These are phyloP conservation scores for Chytriomyces confervae DNA, from an alignment of 192 early-diverging fungal species.

Conservation along the genomic window DNA sequence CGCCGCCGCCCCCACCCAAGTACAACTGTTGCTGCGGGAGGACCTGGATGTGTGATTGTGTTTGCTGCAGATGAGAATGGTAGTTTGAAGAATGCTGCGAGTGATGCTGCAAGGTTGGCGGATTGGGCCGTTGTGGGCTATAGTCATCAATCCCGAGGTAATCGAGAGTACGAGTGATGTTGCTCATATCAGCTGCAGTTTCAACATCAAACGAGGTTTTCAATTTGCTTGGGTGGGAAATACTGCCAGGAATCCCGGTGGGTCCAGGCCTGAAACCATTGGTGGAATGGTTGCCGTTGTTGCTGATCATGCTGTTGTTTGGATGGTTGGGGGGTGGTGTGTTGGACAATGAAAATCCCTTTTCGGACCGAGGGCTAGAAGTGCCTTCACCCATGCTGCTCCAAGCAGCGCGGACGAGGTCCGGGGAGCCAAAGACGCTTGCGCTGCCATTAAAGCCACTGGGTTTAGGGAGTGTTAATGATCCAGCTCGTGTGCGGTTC, in stretches of 20 bases:
- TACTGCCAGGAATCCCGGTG: background rate
- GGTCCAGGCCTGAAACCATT: background rate
- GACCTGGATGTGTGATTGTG: background rate
- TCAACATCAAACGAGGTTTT: slow-evolving; percentile 20
- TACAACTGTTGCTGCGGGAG: background rate
- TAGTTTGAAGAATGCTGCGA: slow-evolving; percentile 13
- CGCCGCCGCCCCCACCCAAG: background rate
- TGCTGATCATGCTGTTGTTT: too few relatives aligned
- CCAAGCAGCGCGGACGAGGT: background rate
- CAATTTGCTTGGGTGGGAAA: background rate
- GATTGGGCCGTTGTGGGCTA: slow-evolving; percentile 9
- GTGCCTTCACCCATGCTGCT: background rate
- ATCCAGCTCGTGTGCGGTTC: slow-evolving; percentile 22
- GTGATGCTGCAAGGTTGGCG: slow-evolving; percentile 26
- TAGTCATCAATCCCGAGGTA: slow-evolving; percentile 74
- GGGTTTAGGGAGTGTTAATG: slow-evolving; percentile 52
- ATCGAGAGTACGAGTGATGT: slow-evolving; percentile 66
- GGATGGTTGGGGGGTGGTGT: background rate
- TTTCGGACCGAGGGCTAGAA: background rate
- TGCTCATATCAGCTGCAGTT: background rate
- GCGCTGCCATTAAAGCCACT: background rate
- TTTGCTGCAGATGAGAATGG: too few relatives aligned
- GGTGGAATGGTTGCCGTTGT: too few relatives aligned
- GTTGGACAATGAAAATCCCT: background rate
- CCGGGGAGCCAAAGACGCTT: background rate